Percentiles rank a stretch among this genome's conserved stretches.
These are phyloP conservation scores for Ophiostoma montium DNA, from an alignment of 2,329 filamentous ascomycete species.

Conservation along the genomic window DNA sequence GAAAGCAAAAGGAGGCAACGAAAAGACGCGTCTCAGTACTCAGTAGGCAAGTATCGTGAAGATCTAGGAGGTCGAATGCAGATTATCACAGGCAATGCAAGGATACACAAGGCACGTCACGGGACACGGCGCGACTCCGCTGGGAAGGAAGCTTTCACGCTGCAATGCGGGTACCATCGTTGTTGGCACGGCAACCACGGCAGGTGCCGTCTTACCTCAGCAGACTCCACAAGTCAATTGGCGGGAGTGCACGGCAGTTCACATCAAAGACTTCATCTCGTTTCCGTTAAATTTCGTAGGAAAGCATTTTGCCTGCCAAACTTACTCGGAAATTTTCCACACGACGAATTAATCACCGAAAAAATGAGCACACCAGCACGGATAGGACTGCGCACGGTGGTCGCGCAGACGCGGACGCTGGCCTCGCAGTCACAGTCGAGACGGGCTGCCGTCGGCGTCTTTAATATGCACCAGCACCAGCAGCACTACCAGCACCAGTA, in stretches of 20 bases:
- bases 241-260: conserved; percentile 3
- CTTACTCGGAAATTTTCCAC: too few species aligned
- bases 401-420: not conserved
- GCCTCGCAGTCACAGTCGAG: not conserved
- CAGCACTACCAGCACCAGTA: not conserved
- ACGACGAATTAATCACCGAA: not conserved
- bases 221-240: conserved; percentile 1
- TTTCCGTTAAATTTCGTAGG: too few species aligned
- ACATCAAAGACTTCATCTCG: not conserved
- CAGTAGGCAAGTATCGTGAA: too few species aligned
- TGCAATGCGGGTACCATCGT: conserved; percentile 4
- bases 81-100: too few species aligned
- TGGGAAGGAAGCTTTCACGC: not conserved
- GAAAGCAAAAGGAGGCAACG: not conserved
- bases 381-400: not conserved
- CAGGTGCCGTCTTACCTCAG: not conserved
- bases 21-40: too few species aligned
- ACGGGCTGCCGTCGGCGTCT: not conserved
- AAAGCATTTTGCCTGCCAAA: too few species aligned
- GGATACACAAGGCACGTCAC: too few species aligned
- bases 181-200: conserved; percentile 12
- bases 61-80: too few species aligned
- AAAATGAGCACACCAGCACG: not conserved
- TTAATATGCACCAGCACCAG: not conserved
- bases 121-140: too few species aligned